Evolutionary conservation across 2,329 filamentous ascomycete species (phyloP), one percentile per base, ranked within the genome.

Genomic region (Grosmannia penicillata): DNA sequence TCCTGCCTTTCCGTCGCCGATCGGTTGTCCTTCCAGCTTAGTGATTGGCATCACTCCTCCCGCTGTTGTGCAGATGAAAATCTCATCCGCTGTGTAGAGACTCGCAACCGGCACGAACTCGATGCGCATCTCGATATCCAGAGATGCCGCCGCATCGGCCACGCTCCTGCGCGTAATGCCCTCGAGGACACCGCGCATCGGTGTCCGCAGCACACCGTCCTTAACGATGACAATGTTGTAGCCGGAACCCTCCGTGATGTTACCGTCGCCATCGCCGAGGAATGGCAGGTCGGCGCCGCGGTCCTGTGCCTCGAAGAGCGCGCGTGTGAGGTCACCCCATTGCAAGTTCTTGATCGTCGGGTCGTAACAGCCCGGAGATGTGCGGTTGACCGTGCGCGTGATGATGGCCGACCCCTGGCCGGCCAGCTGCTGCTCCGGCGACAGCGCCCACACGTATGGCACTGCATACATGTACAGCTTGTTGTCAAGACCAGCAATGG

Each of bases 41-140:
- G 62, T 66, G 21, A 70, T 66, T 1, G 65, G 66, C 65, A 70
- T 70, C 15, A 70, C 58, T 0, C 66, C 66, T 1, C 66, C 66
- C 0, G 66, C 66, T 13, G 66, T 70, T 0, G 66, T 70, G 42
- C 58, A 67, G 64, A 68, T 68, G 23, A 70, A 60, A 5, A 68
- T 56, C 51, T 70, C 66, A 40, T 70, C 66, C 0, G 53, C 51
- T 7, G 57, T 36, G 33, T 66, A 68, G 0, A 52, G 56, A 26
- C 54, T 9, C 13, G 62, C 54, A 1, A 65, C 51, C 0, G 63
- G 63, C 4, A 68, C 60, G 21, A 54, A 41, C 46, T 66, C 59
- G 22, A 60, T 38, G 4, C 52, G 55, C 6, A 62, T 50, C 21
- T 59, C 53, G 27, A 60, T 43, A 0, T 53, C 54, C 3, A 53